Conservation (phyloP, 2,329 filamentous ascomycete species). For the Cytospora leucostoma region DNA sequence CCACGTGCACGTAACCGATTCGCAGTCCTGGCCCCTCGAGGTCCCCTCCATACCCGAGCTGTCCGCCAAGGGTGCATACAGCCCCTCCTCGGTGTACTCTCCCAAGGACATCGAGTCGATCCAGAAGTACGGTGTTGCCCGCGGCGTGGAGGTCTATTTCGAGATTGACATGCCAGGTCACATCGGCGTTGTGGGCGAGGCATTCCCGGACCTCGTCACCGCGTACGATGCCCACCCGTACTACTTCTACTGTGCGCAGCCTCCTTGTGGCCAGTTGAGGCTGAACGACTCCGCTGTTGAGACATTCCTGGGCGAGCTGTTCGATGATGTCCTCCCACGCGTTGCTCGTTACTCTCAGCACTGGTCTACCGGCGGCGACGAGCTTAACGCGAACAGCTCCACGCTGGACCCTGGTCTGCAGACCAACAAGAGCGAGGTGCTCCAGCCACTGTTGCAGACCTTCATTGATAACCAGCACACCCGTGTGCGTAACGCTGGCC, state of each 20-base stretch:
- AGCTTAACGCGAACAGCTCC: constrained; percentile 78
- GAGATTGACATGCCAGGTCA: constrained; percentile 85
- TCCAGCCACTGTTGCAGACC: constrained; percentile 75
- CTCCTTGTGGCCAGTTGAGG: constrained; percentile 70
- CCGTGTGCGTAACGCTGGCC: constrained; percentile 61
- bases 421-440: constrained; percentile 63
- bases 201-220: constrained; percentile 71
- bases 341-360: constrained; percentile 68
- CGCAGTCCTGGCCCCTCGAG: constrained; percentile 83
- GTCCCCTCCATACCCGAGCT: constrained; percentile 74
- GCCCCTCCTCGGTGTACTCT: constrained; percentile 66
- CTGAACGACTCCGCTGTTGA: constrained; percentile 73
- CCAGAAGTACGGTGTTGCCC: constrained; percentile 68
- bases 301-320: constrained; percentile 70
- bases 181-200: constrained; percentile 66
- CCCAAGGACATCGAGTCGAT: constrained; percentile 64
- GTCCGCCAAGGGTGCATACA: constrained; percentile 72
- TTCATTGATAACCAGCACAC: constrained; percentile 73
- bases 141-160: constrained; percentile 70
- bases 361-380: constrained; percentile 88
- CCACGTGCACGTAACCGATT: constrained; percentile 80
- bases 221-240: constrained; percentile 62
- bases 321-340: constrained; percentile 75
- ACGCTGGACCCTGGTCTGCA: constrained; percentile 70
- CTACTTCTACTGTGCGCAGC: constrained; percentile 61